Base-by-base conservation (phyloP, 225 moss, liverwort and hornwort species). In the Marchantia polymorpha region DNA sequence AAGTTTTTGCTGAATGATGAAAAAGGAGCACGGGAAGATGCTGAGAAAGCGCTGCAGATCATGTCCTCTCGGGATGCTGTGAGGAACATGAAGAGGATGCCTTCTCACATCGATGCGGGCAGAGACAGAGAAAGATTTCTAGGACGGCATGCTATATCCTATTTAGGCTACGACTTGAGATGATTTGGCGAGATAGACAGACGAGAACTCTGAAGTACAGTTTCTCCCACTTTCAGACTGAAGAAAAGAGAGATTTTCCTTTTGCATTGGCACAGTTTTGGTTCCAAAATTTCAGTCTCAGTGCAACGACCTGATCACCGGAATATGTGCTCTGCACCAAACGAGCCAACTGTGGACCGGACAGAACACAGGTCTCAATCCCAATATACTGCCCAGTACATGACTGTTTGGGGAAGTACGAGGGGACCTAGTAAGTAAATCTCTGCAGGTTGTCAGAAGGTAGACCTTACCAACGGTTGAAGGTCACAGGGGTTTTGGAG, bases 1-100 rank as follows among this genome's bases (percentile, higher is more conserved):
- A 84, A 84, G 64, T 84, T 81, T 59, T 56, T 84, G 51, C 22
- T 84, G 48, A 64, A 67, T 5, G 81, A 84, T 53, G 72, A 77
- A 23, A 72, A 30, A 61, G 81, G 84, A 66, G 84, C 84, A 13
- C 73, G 77, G 25, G 84, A 75, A 46, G 84, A 84, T 47, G 84
- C 84, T 8, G 84, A 78, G 58, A 69, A 66, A 59, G 84, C 84
- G 22, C 1, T 83, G 52, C 52, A 69, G 56, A 69, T 79, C 64
- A 50, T 66, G 8, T 49, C 64, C 49, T 65, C 77, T 65, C 64
- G 64, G 12, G 77, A 77, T 65, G 49, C 66, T 65, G 22, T 65
- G 8, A 47, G 64, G 54, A 65, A 49, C 66, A 77, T 77, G 77
- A 77, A 65, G 46, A 77, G 66, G 65, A 77, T 77, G 77, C 77